Evolutionary conservation across 2,329 filamentous ascomycete species (phyloP), one percentile per base, ranked within the genome.

Genomic region (Sporothrix dimorphospora): DNA sequence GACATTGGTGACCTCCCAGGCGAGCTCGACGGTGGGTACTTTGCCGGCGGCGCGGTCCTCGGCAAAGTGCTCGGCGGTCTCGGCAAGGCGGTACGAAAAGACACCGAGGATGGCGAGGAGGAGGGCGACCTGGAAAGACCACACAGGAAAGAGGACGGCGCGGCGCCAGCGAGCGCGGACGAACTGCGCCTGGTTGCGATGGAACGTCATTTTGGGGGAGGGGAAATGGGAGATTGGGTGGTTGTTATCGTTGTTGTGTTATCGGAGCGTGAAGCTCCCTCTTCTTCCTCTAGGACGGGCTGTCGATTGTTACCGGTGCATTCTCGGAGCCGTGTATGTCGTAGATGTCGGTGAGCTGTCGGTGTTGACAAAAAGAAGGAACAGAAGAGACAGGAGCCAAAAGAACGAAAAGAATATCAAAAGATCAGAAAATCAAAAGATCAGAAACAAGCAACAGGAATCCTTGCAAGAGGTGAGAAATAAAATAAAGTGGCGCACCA

Each of bases 1-100:
- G 66, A 89, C 82, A 74, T 88, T 89, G 68, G 82, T 83, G 27
- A 78, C 80, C 77, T 88, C 85, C 87, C 87, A 89, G 40, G 85
- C 84, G 74, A 87, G 78, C 79, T 86, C 83, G 12, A 88, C 81
- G 12, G 79, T 78, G 0, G 85, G 83, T 5, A 81, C 73, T n/a
- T 80, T 75, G 34, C 82, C 82, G 42, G 78, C 79, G 34, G 79
- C 78, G 40, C 83, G 76, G 47, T 82, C 76, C 3, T 83, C 82
- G n/a, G 82, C 77, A 75, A 82, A 84, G 11, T 81, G 79, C 24
- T 80, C 79, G 38, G 85, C 76, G 0, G 85, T 86, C 61, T 83
- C 80, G 38, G 83, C 84, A 8, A 89, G 80, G 14, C 86, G 83
- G 79, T 85, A 87, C 38, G 85, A 81, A 75, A 88, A 89, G 8